phyloP scores from a whole-genome alignment of 306 rosid species.

The Adenanthera pavonina region DNA sequence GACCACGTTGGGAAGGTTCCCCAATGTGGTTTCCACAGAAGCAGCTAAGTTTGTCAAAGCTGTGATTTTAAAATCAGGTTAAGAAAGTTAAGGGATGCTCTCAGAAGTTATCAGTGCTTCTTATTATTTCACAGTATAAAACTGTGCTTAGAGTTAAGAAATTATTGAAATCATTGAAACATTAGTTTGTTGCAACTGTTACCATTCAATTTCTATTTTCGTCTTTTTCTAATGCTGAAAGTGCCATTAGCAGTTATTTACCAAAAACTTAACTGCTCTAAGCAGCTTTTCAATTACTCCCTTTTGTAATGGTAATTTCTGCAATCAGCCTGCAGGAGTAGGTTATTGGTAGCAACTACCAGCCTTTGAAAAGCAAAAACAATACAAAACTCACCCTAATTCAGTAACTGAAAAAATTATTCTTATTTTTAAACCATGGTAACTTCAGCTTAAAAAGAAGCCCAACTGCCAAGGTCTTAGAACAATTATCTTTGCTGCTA shows the following conservation, averaged over 20 bases:
- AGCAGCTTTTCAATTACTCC: slow-evolving; percentile 1
- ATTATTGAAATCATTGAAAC: neutral
- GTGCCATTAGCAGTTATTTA: neutral
- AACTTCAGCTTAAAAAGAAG: neutral
- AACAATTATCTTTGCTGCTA: neutral
- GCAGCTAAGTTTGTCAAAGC: slow-evolving; percentile 17
- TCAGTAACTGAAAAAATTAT: neutral
- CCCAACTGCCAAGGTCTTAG: neutral
- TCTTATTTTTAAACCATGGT: neutral
- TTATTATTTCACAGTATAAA: neutral
- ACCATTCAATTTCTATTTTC: slow-evolving; percentile 8
- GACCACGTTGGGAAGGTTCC: no score
- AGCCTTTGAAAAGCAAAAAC: slow-evolving; percentile 9
- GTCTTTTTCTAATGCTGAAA: slow-evolving; percentile 8
- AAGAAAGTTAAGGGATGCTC: neutral
- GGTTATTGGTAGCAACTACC: neutral
- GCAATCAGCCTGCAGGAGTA: slow-evolving; percentile 1
- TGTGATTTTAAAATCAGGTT: neutral
- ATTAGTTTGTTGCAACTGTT: neutral
- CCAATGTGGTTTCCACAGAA: no score
- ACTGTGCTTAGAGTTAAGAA: neutral
- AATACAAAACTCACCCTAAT: slow-evolving; percentile 22
- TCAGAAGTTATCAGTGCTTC: neutral
- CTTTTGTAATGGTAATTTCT: neutral
- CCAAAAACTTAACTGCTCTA: neutral